phyloP scores from a whole-genome alignment of 164 flowering plant genomes.

The Magnolia sinica region DNA sequence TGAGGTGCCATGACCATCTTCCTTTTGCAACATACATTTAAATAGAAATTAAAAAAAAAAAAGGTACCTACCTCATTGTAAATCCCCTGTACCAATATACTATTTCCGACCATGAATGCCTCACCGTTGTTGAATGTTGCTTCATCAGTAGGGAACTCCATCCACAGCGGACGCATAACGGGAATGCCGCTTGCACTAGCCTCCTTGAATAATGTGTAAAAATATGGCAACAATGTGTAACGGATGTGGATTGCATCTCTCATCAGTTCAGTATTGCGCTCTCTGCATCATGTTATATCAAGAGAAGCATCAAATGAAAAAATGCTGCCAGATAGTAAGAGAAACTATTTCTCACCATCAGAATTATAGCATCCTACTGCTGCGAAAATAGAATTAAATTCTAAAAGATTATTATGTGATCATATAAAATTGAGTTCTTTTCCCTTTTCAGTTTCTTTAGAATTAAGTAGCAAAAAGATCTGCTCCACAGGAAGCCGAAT shows the following conservation, averaged over 20 bases:
- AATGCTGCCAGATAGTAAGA: background rate
- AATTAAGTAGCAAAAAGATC: no score
- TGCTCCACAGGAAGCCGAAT: no score
- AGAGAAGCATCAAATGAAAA: constrained; percentile 10
- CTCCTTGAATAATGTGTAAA: constrained; percentile 87
- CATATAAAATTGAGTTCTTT: no score
- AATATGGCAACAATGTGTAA: constrained; percentile 82
- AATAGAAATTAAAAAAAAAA: background rate
- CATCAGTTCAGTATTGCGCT: constrained; percentile 71
- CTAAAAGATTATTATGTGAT: no score
- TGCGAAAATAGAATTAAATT: background rate
- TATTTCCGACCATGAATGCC: constrained; percentile 94
- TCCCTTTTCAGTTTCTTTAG: no score
- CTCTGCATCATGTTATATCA: constrained; percentile 43
- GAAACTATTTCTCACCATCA: background rate
- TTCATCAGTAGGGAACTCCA: constrained; percentile 96
- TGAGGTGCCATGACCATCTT: background rate
- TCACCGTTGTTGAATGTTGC: constrained; percentile 83
- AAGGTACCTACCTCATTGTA: constrained; percentile 54
- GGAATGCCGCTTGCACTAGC: constrained; percentile 84
- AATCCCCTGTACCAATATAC: constrained; percentile 91
- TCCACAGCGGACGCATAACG: constrained; percentile 94
- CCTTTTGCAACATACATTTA: background rate
- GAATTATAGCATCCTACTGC: background rate
- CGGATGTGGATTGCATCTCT: constrained; percentile 82